Evolutionary conservation across 768 basidiomycete genomes (phyloP), one percentile per base, ranked within the genome.

Genomic region (Russula olivacea): DNA sequence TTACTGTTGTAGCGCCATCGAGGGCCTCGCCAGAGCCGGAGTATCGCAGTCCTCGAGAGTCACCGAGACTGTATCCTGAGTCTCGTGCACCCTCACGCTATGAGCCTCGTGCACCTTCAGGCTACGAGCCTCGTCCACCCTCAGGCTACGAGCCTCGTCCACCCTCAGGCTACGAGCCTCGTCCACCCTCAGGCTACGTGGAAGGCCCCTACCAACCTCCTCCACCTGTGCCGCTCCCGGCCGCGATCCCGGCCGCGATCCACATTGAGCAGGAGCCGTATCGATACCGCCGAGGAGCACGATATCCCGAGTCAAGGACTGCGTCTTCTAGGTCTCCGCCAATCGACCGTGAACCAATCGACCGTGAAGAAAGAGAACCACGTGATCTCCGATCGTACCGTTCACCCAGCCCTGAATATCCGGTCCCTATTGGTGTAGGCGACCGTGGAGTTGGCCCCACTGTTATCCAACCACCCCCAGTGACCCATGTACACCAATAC

Each of bases 301-400:
- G 41, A 30, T 50, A 60, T 38, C 30, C 62, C 8, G 54, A 17
- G 4, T 64, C 63, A 36, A 38, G 54, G 41, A 62, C 61, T 23
- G 55, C 55, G 10, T 17, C 61, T 50, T 62, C 60, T 3, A 25
- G 38, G 19, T 9, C 61, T 2, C 61, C 48, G 11, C 57, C 61
- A 43, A 12, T n/a, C 23, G 47, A 48, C 10, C 23, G 3, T 51
- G 61, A 61, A n/a, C n/a, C n/a, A n/a, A n/a, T n/a, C 28, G 28
- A 28, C 28, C 28, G 28, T n/a, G n/a, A n/a, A 17, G 52, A 55
- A 56, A 32, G 61, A 43, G 54, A 41, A 17, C 36, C 32, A n/a
- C 36, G 45, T 25, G 47, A 23, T 30, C 43, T 47, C 3, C 43
- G 36, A n/a, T 32, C 23, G n/a, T 59, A 61, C 40, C 47, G 48